Evolutionary conservation across 2,329 filamentous ascomycete species (phyloP), one percentile per base, ranked within the genome.

Genomic region (Cyphellophora europaea): DNA sequence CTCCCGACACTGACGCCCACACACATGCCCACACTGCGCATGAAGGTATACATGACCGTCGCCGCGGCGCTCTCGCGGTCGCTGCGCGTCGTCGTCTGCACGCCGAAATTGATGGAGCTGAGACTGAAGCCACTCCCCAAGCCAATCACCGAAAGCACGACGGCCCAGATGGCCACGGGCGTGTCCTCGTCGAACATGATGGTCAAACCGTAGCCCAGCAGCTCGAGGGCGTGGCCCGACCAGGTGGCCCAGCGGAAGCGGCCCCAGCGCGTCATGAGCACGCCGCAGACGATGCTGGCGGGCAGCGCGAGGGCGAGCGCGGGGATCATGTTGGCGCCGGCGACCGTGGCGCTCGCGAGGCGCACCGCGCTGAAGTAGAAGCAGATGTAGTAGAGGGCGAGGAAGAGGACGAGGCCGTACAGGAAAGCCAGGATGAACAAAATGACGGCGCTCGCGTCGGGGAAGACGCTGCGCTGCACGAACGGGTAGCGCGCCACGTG

Each of bases 321-420:
- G 4, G 61, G 55, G 4, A 65, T 43, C 4, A 65, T 35, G n/a
- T 57, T 50, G 32, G 63, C 38, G 11, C 62, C 63, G 11, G 59
- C 55, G 4, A 50, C 39, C 3, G 53, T 53, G 2, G 58, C 42
- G 1, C 56, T 52, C 17, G 53, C 46, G 23, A 47, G 51, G 35
- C 57, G 53, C 17, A 59, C 53, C 4, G 57, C 50, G 38, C 58
- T 53, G 29, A 60, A 55, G 40, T 63, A 67, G 31, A 67, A 49
- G 0, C 59, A 51, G 30, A 61, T 47, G 38, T 64, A 65, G 43
- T 67, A 65, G 3, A 67, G 40, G 15, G 56, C 56, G 5, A 53
- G 53, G 30, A 61, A 61, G 12, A 67, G 44, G 63, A 65, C 38
- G n/a, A 67, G 46, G 2, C 63, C 62, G 39, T 66, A 61, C 28